Evolutionary conservation across 208 protist genomes (phyloP).

Genomic region (Tetramitus jugosus): DNA sequence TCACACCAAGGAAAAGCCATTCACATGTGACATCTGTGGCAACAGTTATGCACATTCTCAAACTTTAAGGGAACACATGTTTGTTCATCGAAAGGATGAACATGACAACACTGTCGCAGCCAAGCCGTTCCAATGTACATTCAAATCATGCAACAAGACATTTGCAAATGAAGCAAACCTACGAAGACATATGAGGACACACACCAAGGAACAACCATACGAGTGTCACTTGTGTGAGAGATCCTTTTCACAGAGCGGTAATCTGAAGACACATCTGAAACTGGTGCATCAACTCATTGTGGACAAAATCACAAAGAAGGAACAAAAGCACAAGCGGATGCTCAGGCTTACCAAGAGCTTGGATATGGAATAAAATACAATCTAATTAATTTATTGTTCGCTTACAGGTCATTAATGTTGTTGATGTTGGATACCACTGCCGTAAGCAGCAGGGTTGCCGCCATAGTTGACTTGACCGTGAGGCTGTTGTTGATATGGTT

Average conservation of each 20-base stretch:
- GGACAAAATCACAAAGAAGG: no score
- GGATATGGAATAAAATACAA: no score
- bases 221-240: background rate
- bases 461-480: no score
- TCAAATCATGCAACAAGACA: constrained; percentile 20
- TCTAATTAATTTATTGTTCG: no score
- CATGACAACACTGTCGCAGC: no score
- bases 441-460: no score
- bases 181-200: constrained; percentile 15
- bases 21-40: background rate
- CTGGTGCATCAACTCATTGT: no score
- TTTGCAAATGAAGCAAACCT: constrained; percentile 24
- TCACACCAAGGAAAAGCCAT: constrained; percentile 8
- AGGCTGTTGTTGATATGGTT: no score
- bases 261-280: background rate
- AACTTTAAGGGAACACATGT: background rate
- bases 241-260: background rate
- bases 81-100: background rate
- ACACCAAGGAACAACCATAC: constrained; percentile 22
- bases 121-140: background rate
- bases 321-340: no score
- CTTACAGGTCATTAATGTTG: no score
- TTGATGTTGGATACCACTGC: no score
- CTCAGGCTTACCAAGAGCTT: no score
- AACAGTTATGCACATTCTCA: background rate